Percentiles rank a stretch among this genome's conserved stretches.
Conservation (phyloP, 2,329 filamentous ascomycete species). For the Meredithiella fracta region DNA sequence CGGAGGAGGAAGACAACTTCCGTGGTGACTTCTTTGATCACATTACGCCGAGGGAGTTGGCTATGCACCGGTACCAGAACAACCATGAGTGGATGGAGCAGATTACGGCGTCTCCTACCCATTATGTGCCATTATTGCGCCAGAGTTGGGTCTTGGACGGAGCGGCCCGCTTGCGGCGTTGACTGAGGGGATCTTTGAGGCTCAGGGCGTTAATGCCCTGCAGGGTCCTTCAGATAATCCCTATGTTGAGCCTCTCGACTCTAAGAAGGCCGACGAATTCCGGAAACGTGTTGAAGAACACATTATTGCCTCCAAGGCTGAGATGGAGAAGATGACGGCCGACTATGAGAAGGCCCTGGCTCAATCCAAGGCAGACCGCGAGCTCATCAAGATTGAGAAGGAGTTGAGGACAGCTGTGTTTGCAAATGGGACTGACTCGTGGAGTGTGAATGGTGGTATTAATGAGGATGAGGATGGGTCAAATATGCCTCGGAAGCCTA, state of each 20-base stretch:
- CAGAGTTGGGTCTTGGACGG: conserved; percentile 71
- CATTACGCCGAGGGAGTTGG: conserved; percentile 77
- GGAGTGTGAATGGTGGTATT: conserved; percentile 43
- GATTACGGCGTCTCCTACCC: conserved; percentile 76
- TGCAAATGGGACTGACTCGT: conserved; percentile 41
- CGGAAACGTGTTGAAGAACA: conserved; percentile 59
- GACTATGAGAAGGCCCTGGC: conserved; percentile 62
- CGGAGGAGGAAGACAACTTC: conserved; percentile 81
- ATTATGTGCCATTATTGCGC: conserved; percentile 67
- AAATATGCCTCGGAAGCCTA: conserved; percentile 23
- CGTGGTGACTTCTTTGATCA: conserved; percentile 81
- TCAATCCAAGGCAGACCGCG: conserved; percentile 53
- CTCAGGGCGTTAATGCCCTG: conserved; percentile 34
- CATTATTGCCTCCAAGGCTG: conserved; percentile 54
- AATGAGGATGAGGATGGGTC: conserved; percentile 30
- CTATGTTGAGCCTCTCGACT: conserved; percentile 48
- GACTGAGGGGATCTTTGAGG: conserved; percentile 72
- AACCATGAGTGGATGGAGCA: conserved; percentile 99
- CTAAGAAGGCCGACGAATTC: conserved; percentile 70
- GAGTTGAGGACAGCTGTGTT: conserved; percentile 52
- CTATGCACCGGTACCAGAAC: conserved; percentile 70
- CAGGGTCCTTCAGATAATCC: conserved; percentile 36
- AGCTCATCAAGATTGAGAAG: conserved; percentile 58
- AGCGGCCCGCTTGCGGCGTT: conserved; percentile 67
- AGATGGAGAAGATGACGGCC: conserved; percentile 71